Percentiles rank a stretch among this genome's conserved stretches.
Evolutionary conservation across 2,329 filamentous ascomycete genomes (phyloP).

Genomic region (Myriosclerotinia curreyana): DNA sequence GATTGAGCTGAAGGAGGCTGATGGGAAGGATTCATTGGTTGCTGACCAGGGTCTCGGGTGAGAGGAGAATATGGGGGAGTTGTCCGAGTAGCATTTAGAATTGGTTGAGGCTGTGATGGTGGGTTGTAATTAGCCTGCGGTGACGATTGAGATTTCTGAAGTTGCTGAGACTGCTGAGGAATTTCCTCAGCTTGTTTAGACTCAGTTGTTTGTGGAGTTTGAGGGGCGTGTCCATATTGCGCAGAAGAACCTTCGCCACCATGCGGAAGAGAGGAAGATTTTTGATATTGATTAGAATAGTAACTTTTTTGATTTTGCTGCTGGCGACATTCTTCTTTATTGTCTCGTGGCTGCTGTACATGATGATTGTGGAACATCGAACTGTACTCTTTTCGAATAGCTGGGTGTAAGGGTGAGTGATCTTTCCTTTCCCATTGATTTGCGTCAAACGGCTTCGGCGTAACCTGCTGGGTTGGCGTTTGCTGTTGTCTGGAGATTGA

Average conservation of each 20-base stretch:
- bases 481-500: constrained; percentile 22
- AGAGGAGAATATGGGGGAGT: constrained; percentile 22
- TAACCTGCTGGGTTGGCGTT: constrained; percentile 21
- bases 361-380: constrained; percentile 30
- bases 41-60: constrained; percentile 6
- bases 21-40: constrained; percentile 8
- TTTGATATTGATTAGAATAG: constrained; percentile 5
- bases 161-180: not conserved
- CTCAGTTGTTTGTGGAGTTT: constrained; percentile 1
- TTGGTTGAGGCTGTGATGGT: constrained; percentile 5
- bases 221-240: not conserved
- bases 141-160: not conserved
- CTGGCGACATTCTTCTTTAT: constrained; percentile 5
- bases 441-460: constrained; percentile 15
- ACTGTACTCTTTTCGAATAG: constrained; percentile 40
- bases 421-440: constrained; percentile 35
- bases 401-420: constrained; percentile 39
- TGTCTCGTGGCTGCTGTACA: constrained; percentile 18
- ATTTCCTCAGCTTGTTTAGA: not conserved
- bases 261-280: not conserved
- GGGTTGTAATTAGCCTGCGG: not conserved
- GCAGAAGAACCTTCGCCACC: constrained; percentile 1
- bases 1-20: constrained; percentile 8
- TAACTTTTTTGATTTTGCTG: not conserved
- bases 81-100: not conserved